Conservation (phyloP, 805 yeast species). For the Millerozyma miso region DNA sequence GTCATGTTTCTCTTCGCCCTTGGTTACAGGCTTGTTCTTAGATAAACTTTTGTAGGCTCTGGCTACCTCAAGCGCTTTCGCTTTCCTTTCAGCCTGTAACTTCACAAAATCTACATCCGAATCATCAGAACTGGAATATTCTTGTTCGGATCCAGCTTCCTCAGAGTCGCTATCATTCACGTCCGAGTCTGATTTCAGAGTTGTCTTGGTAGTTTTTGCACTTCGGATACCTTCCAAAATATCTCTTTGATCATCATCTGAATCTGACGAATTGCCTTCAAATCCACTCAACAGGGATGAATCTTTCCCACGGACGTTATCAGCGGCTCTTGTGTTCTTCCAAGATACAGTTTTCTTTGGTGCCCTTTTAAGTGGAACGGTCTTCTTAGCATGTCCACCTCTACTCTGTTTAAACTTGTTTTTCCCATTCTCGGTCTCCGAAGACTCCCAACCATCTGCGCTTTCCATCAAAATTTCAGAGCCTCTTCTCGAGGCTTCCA, state of each 20-base stretch:
- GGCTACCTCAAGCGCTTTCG: slow-evolving; percentile 49
- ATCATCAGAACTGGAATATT: slow-evolving; percentile 52
- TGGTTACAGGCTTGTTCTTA: neutral
- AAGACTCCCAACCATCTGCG: neutral
- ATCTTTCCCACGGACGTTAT: slow-evolving; percentile 5
- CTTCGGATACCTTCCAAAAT: slow-evolving; percentile 15
- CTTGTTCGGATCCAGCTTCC: slow-evolving; percentile 17
- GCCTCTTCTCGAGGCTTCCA: slow-evolving; percentile 9
- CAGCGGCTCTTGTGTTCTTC: slow-evolving; percentile 2
- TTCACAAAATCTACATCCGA: slow-evolving; percentile 70
- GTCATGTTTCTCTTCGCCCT: neutral
- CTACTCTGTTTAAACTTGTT: slow-evolving; percentile 8
- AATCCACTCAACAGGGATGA: slow-evolving; percentile 7
- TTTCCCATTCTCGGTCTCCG: slow-evolving; percentile 4
- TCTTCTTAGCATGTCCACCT: slow-evolving; percentile 1
- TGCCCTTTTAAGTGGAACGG: slow-evolving; percentile 13
- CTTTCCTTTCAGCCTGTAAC: slow-evolving; percentile 64
- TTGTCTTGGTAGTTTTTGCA: slow-evolving; percentile 10
- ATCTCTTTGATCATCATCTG: slow-evolving; percentile 14
- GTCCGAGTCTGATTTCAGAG: neutral
- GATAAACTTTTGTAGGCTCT: slow-evolving; percentile 10
- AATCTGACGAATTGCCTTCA: slow-evolving; percentile 13
- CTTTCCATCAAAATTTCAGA: slow-evolving; percentile 4
- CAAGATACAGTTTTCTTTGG: slow-evolving; percentile 22
- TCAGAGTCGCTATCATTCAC: slow-evolving; percentile 5